A percentile compares a stretch with the other conserved stretches of the same genome.
These are phyloP conservation scores for Vanrija sp. DNA, from an alignment of 1,284 basidiomycete species.

Conservation along the genomic window DNA sequence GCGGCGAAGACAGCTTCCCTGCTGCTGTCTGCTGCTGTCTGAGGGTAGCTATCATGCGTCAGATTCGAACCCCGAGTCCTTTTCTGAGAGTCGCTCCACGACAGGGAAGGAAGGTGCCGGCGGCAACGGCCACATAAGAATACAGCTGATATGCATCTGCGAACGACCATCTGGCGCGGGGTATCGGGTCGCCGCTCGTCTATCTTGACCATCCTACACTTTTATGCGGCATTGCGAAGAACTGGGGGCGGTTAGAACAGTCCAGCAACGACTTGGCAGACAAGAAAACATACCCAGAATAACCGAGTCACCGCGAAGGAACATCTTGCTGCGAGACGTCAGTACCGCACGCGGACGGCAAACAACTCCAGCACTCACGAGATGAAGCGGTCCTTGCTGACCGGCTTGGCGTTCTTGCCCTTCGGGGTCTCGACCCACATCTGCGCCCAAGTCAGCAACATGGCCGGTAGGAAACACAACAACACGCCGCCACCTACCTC, in stretches of 20 bases:
- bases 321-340: slow-evolving; percentile 45
- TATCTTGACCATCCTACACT: slow-evolving; percentile 3
- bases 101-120: too few relatives aligned
- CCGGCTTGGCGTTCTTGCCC: slow-evolving; percentile 96
- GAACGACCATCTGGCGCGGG: slow-evolving; percentile 8
- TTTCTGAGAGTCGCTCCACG: too few relatives aligned
- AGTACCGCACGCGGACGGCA: background rate
- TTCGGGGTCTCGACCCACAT: slow-evolving; percentile 99
- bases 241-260: slow-evolving; percentile 53
- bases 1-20: too few relatives aligned
- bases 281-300: slow-evolving; percentile 77
- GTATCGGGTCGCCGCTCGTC: slow-evolving; percentile 8
- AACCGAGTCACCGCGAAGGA: slow-evolving; percentile 80
- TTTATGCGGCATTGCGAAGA: slow-evolving; percentile 74
- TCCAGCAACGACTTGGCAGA: too few relatives aligned
- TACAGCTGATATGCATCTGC: slow-evolving; percentile 17
- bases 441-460: slow-evolving; percentile 48
- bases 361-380: slow-evolving; percentile 73
- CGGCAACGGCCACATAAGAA: background rate
- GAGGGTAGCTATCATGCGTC: too few relatives aligned
- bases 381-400: slow-evolving; percentile 99
- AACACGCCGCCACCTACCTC: slow-evolving; percentile 57
- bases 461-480: background rate
- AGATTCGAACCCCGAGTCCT: too few relatives aligned
- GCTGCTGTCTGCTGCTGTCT: too few relatives aligned